These are phyloP conservation scores for Syzygium grande DNA, from an alignment of 345 rosid species.

Conservation along the genomic window DNA sequence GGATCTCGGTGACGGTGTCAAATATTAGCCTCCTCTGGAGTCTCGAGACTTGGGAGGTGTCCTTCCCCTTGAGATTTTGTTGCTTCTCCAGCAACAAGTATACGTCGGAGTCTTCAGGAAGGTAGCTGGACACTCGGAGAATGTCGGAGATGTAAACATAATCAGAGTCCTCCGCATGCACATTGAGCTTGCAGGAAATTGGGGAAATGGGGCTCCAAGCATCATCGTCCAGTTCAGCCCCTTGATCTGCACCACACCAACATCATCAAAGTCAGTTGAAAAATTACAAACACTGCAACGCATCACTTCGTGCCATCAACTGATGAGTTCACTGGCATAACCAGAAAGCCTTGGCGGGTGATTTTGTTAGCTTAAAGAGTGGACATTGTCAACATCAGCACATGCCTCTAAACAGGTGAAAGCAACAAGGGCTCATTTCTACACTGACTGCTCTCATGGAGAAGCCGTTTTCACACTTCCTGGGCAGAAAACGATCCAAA, in stretches of 20 bases:
- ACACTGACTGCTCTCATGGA: not conserved
- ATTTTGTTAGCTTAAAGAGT: not conserved
- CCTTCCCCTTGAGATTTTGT: slow-evolving; percentile 47
- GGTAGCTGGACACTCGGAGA: slow-evolving; percentile 44
- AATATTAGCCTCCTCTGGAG: slow-evolving; percentile 63
- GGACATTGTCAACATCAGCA: not conserved
- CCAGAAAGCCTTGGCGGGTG: not conserved
- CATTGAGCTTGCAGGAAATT: slow-evolving; percentile 17
- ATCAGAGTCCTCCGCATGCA: slow-evolving; percentile 39
- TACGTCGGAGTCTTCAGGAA: slow-evolving; percentile 50
- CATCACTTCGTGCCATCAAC: not conserved
- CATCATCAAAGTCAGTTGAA: not conserved
- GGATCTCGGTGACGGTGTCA: slow-evolving; percentile 58
- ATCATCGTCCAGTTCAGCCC: slow-evolving; percentile 56
- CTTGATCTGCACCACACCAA: slow-evolving; percentile 24
- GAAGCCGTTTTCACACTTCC: not conserved
- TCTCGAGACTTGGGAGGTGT: slow-evolving; percentile 36
- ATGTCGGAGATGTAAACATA: slow-evolving; percentile 65
- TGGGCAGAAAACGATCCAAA: not conserved
- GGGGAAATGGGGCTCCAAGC: slow-evolving; percentile 41
- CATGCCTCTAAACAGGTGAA: not conserved
- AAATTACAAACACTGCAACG: not conserved
- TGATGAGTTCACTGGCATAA: not conserved
- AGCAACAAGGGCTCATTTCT: not conserved
- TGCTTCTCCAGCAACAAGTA: slow-evolving; percentile 70